phyloP scores from a whole-genome alignment of 2,329 filamentous ascomycete genomes.

The Arthrinium phaeospermum region DNA sequence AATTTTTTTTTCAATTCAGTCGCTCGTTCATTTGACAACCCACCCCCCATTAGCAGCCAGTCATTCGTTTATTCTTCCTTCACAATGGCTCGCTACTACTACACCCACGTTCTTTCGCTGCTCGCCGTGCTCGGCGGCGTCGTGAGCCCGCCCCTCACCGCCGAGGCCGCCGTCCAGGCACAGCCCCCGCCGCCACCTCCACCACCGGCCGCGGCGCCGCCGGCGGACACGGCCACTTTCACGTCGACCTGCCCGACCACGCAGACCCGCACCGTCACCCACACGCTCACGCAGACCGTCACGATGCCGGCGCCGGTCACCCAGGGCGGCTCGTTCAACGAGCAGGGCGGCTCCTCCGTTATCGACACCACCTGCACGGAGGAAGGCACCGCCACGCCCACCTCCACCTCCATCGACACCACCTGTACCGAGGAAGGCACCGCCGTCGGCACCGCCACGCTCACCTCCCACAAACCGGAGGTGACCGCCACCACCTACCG shows the following conservation, averaged over 20 bases:
- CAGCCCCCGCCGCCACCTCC: neutral
- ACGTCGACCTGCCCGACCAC: neutral
- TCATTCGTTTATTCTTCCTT: neutral
- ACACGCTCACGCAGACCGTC: neutral
- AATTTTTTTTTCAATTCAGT: neutral
- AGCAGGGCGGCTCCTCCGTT: neutral
- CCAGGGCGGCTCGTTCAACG: neutral
- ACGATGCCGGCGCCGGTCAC: neutral
- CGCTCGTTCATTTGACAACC: neutral
- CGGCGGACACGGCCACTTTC: neutral
- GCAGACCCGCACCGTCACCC: too few relatives aligned
- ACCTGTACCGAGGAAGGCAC: neutral
- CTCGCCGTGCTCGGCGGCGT: neutral
- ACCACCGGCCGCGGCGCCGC: too few relatives aligned
- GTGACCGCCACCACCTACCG: neutral
- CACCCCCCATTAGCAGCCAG: neutral
- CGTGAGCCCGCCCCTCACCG: neutral
- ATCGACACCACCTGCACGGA: neutral
- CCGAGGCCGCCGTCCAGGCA: neutral
- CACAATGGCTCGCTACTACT: slow-evolving; percentile 3
- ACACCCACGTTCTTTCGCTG: neutral
- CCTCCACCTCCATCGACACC: neutral
- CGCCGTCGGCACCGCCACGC: neutral
- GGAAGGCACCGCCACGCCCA: too few relatives aligned
- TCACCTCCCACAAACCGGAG: neutral